phyloP scores from a whole-genome alignment of 140 eudicot genomes.

The Erigeron philadelphicus region DNA sequence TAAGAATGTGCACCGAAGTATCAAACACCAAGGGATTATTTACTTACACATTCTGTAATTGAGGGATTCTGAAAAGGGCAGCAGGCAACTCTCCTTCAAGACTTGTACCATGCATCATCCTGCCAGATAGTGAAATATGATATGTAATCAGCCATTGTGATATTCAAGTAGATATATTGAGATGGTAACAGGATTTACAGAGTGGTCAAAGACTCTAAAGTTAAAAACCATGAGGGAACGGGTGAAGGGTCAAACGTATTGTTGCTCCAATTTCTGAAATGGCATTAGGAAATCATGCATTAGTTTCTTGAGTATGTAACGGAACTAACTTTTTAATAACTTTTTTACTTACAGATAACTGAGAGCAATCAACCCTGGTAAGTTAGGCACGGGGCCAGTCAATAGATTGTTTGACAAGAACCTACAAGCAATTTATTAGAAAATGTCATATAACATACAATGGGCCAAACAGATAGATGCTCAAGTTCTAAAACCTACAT shows the following conservation, averaged over 20 bases:
- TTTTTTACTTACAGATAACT: conserved; percentile 61
- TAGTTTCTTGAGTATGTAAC: neutral
- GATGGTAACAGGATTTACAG: conserved; percentile 40
- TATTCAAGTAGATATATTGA: neutral
- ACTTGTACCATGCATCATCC: conserved; percentile 34
- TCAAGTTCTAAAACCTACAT: conserved; percentile 41
- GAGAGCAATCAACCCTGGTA: conserved; percentile 60
- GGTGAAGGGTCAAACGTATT: conserved; percentile 57
- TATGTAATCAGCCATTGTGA: neutral
- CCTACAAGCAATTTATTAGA: conserved; percentile 33
- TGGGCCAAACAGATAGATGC: neutral
- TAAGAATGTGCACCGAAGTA: neutral
- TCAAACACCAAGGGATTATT: neutral
- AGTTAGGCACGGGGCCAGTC: conserved; percentile 69
- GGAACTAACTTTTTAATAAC: neutral
- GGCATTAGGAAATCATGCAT: neutral
- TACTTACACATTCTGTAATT: conserved; percentile 63
- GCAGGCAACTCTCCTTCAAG: conserved; percentile 46
- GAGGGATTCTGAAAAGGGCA: conserved; percentile 49
- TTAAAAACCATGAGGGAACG: conserved; percentile 58
- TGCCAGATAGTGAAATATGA: conserved; percentile 16
- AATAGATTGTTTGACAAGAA: conserved; percentile 65
- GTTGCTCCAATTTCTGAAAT: conserved; percentile 81
- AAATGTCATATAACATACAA: neutral
- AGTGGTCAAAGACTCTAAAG: conserved; percentile 66